Percentiles rank a stretch among this genome's conserved stretches.
phyloP scores from a whole-genome alignment of 345 rosid genomes.

The Moricandia moricandioides region DNA sequence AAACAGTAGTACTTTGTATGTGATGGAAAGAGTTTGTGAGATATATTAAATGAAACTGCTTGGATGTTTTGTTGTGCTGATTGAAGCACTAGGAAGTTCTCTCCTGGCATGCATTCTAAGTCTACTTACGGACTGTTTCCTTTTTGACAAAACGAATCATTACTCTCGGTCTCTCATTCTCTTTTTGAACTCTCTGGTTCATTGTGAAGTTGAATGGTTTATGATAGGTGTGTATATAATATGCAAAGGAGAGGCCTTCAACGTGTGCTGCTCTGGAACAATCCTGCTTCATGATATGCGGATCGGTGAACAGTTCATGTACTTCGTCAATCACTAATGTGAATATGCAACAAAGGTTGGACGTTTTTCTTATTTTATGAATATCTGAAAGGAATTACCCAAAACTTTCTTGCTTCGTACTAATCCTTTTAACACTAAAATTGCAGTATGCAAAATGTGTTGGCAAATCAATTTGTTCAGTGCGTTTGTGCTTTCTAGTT shows the following conservation, averaged over 20 bases:
- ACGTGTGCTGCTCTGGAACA: not conserved
- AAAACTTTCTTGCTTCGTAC: not conserved
- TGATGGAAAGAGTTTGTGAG: not conserved
- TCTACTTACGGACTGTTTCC: not conserved
- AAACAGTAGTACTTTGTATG: not conserved
- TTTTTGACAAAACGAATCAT: not conserved
- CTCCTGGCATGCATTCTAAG: not conserved
- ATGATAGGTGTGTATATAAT: not conserved
- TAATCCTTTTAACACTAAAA: not conserved
- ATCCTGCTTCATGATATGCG: not conserved
- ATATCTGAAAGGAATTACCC: conserved; percentile 10
- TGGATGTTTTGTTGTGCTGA: not conserved
- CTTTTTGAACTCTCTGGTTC: not conserved
- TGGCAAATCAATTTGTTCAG: not conserved
- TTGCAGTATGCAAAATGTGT: not conserved
- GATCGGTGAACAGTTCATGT: not conserved
- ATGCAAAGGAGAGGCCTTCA: conserved; percentile 6
- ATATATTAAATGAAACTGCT: not conserved
- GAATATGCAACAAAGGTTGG: not conserved
- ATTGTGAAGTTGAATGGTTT: not conserved
- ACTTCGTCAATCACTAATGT: not conserved
- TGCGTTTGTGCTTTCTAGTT: not conserved
- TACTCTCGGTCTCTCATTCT: not conserved
- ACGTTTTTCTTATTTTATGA: not conserved
- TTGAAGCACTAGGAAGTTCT: not conserved